Conservation (phyloP, 208 protist genomes). For the Borovskyia barvae region DNA sequence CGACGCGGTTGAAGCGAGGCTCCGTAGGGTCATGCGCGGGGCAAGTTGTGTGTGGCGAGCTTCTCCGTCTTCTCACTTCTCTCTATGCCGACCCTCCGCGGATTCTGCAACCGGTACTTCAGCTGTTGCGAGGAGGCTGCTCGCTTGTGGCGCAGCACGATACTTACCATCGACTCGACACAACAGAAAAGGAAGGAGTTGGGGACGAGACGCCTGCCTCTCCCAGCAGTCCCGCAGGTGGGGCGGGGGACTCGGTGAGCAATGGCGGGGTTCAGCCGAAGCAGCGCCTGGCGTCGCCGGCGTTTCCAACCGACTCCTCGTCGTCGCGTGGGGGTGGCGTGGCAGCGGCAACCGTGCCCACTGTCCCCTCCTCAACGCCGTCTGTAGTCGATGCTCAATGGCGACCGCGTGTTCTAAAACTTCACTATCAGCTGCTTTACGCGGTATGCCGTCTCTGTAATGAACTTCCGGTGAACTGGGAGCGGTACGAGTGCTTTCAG, state of each 20-base stretch:
- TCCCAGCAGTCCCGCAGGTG: neutral
- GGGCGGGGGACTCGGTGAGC: no score
- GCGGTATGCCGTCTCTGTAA: conserved; percentile 29
- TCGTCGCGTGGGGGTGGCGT: no score
- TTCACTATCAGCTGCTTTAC: conserved; percentile 38
- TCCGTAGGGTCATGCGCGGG: no score
- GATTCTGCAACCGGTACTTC: neutral
- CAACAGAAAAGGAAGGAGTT: neutral
- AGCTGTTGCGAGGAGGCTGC: neutral
- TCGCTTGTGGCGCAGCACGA: no score
- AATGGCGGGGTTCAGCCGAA: no score
- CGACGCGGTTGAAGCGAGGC: no score
- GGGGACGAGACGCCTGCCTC: neutral
- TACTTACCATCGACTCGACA: neutral
- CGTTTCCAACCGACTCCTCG: neutral
- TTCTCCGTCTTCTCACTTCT: conserved; percentile 7
- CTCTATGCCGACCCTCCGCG: conserved; percentile 10
- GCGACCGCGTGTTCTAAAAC: no score
- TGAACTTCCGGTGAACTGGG: conserved; percentile 15
- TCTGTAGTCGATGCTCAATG: neutral
- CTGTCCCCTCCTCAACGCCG: neutral
- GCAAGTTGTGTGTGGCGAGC: no score
- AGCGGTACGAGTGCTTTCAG: neutral
- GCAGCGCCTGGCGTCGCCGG: no score
- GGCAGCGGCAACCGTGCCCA: no score